A percentile compares a stretch with the other conserved stretches of the same genome.
These are phyloP conservation scores for Phaeoacremonium minimum DNA, from an alignment of 2,329 filamentous ascomycete genomes.

Conservation along the genomic window DNA sequence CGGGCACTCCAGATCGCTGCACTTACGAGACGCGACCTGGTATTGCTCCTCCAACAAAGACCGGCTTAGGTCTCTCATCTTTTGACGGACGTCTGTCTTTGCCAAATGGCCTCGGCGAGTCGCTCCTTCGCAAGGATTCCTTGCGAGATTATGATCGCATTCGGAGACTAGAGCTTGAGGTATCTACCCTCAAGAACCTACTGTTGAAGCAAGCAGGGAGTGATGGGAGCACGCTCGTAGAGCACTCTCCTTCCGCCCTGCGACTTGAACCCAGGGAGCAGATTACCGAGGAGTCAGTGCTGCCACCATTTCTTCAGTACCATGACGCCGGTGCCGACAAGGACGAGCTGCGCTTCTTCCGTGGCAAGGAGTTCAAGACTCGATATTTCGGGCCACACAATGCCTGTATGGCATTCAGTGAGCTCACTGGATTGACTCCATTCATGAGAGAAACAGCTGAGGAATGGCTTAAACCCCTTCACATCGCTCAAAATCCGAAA, in stretches of 20 bases:
- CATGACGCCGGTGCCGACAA: slow-evolving; percentile 33
- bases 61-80: slow-evolving; percentile 43
- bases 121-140: slow-evolving; percentile 30
- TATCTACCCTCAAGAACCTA: slow-evolving; percentile 50
- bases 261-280: slow-evolving; percentile 12
- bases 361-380: slow-evolving; percentile 55
- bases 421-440: slow-evolving; percentile 50
- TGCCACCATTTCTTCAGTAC: slow-evolving; percentile 24
- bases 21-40: slow-evolving; percentile 50
- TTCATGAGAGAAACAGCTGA: slow-evolving; percentile 61
- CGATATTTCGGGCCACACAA: slow-evolving; percentile 58
- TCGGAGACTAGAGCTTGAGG: slow-evolving; percentile 54
- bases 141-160: slow-evolving; percentile 53
- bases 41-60: slow-evolving; percentile 34
- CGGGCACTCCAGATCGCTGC: slow-evolving; percentile 55
- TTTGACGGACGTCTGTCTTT: slow-evolving; percentile 37
- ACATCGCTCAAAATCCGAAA: slow-evolving; percentile 47
- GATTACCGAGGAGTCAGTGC: slow-evolving; percentile 9
- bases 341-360: slow-evolving; percentile 53
- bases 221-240: slow-evolving; percentile 17
- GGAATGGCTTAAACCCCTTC: slow-evolving; percentile 56
- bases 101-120: slow-evolving; percentile 33
- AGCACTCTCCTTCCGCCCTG: slow-evolving; percentile 12
- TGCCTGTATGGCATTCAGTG: slow-evolving; percentile 53
- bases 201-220: slow-evolving; percentile 34